phyloP scores from a whole-genome alignment of 768 basidiomycete species.

The Phanerochaete carnosa region DNA sequence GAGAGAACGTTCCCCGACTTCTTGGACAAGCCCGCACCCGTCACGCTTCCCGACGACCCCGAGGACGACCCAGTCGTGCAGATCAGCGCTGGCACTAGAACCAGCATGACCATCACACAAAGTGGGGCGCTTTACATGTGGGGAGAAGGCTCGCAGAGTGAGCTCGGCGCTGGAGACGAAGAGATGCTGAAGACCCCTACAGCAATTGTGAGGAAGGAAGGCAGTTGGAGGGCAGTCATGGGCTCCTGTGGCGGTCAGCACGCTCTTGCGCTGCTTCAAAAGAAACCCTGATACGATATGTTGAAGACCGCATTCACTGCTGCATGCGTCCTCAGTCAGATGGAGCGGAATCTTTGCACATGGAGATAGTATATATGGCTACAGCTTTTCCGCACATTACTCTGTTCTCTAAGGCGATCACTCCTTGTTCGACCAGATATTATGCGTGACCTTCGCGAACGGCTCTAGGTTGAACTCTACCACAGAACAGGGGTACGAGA shows the following conservation, averaged over 20 bases:
- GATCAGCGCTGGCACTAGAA: slow-evolving; percentile 65
- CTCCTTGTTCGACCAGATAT: slow-evolving; percentile 6
- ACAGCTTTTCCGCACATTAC: not conserved
- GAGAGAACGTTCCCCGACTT: slow-evolving; percentile 56
- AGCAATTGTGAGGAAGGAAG: slow-evolving; percentile 67
- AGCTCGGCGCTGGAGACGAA: slow-evolving; percentile 55
- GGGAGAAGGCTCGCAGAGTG: slow-evolving; percentile 75
- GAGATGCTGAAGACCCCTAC: slow-evolving; percentile 61
- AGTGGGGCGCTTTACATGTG: slow-evolving; percentile 70
- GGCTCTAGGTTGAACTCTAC: slow-evolving; percentile 94
- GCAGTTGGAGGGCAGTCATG: slow-evolving; percentile 59
- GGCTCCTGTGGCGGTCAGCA: slow-evolving; percentile 81
- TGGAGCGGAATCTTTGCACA: not conserved
- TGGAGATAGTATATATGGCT: not conserved
- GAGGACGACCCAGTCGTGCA: slow-evolving; percentile 63
- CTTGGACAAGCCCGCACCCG: slow-evolving; percentile 59
- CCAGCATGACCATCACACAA: slow-evolving; percentile 65
- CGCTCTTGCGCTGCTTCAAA: slow-evolving; percentile 67
- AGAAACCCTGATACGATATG: slow-evolving; percentile 16
- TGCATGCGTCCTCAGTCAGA: not conserved
- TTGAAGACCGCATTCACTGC: too few species aligned
- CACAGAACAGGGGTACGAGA: slow-evolving; percentile 90
- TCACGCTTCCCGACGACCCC: slow-evolving; percentile 60
- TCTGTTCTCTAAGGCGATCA: not conserved
- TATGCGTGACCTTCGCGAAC: slow-evolving; percentile 44